Evolutionary conservation across 2,329 filamentous ascomycete species (phyloP).

Genomic region (Zasmidium angulare): DNA sequence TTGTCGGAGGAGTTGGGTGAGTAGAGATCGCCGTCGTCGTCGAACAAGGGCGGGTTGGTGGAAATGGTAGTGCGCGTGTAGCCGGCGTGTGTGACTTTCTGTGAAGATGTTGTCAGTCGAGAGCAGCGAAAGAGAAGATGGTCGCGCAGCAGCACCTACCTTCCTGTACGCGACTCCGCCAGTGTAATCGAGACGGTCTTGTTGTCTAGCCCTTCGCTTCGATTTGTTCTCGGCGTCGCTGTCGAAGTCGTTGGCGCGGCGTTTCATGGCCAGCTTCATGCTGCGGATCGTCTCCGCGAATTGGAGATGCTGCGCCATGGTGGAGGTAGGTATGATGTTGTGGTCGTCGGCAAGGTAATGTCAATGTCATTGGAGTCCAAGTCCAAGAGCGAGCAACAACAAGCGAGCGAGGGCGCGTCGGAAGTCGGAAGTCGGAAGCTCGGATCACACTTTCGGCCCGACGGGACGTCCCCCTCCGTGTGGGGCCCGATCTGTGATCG

Average conservation of each 20-base stretch:
- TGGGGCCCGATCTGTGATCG: too few relatives aligned
- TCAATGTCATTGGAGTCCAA: too few relatives aligned
- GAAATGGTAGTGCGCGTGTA: constrained; percentile 71
- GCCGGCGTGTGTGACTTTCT: constrained; percentile 73
- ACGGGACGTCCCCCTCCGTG: too few relatives aligned
- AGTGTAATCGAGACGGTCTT: constrained; percentile 67
- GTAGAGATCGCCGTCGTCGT: constrained; percentile 66
- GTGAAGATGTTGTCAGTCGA: constrained; percentile 26
- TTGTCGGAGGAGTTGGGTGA: constrained; percentile 37
- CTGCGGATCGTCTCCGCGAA: constrained; percentile 64
- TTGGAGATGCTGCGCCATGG: constrained; percentile 56
- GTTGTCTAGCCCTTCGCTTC: constrained; percentile 69
- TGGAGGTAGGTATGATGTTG: neutral
- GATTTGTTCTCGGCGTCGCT: constrained; percentile 77
- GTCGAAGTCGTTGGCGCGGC: constrained; percentile 68
- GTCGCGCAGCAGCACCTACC: too few relatives aligned
- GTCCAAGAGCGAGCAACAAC: too few relatives aligned
- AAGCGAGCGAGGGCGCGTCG: too few relatives aligned
- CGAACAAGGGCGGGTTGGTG: constrained; percentile 69
- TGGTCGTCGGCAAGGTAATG: neutral
- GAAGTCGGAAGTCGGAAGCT: too few relatives aligned
- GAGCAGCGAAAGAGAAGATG: too few relatives aligned
- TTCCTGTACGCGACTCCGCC: constrained; percentile 65
- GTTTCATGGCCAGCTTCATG: constrained; percentile 67
- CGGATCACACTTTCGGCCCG: too few relatives aligned